A percentile compares a stretch with the other conserved stretches of the same genome.
Evolutionary conservation across 805 yeast species (phyloP).

Genomic region (Wickerhamomyces sydowiorum): DNA sequence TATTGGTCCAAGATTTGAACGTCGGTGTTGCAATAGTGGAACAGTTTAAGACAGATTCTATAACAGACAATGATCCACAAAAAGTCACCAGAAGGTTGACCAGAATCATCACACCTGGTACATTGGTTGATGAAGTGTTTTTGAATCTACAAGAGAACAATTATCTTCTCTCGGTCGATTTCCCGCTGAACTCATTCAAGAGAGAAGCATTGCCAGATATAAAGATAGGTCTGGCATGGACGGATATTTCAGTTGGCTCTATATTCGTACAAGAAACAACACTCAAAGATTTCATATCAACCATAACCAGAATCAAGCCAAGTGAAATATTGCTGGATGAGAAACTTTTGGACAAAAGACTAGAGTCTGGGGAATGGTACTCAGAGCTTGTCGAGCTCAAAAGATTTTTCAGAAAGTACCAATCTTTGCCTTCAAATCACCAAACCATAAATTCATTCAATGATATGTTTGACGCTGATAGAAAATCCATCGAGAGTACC

Average conservation of each 20-base stretch:
- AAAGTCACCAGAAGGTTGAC: conserved; percentile 62
- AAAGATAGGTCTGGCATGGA: conserved; percentile 76
- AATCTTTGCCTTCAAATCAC: conserved; percentile 34
- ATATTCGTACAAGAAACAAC: conserved; percentile 63
- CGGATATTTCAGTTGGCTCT: conserved; percentile 81
- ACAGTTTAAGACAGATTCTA: conserved; percentile 37
- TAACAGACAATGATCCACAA: conserved; percentile 27
- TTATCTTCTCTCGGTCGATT: conserved; percentile 57
- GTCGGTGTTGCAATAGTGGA: conserved; percentile 80
- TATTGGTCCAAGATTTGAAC: conserved; percentile 64
- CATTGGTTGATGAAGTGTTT: conserved; percentile 81
- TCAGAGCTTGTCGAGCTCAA: conserved; percentile 53
- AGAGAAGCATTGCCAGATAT: conserved; percentile 32
- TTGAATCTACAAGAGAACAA: conserved; percentile 69
- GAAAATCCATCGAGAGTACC: conserved; percentile 14
- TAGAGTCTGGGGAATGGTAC: conserved; percentile 47
- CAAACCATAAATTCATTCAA: conserved; percentile 32
- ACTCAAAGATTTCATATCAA: conserved; percentile 56
- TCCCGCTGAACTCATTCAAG: conserved; percentile 44
- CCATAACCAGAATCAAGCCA: conserved; percentile 74
- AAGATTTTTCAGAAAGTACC: conserved; percentile 52
- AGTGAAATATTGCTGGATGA: conserved; percentile 66
- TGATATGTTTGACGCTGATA: conserved; percentile 33
- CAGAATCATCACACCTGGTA: conserved; percentile 87
- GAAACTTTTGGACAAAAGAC: conserved; percentile 31